Evolutionary conservation across 306 rosid species (phyloP).

Genomic region (Cucumis cinereus): DNA sequence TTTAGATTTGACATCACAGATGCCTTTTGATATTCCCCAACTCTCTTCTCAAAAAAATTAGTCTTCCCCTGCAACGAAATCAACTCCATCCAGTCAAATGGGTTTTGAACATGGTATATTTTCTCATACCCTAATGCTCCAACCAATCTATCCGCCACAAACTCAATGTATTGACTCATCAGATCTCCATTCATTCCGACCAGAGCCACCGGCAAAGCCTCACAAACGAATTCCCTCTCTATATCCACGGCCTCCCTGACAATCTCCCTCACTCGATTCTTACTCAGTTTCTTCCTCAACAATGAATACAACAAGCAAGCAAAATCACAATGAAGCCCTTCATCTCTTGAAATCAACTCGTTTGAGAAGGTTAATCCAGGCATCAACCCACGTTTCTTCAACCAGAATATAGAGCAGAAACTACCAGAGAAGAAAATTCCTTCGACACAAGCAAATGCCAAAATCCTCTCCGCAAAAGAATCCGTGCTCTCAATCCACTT

Average conservation of each 20-base stretch:
- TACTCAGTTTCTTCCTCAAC: slow-evolving; percentile 28
- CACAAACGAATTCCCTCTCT: slow-evolving; percentile 74
- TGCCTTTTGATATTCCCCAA: slow-evolving; percentile 80
- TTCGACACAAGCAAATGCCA: slow-evolving; percentile 79
- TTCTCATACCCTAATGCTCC: slow-evolving; percentile 48
- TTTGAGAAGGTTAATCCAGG: slow-evolving; percentile 73
- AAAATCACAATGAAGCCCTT: slow-evolving; percentile 72
- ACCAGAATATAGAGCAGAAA: slow-evolving; percentile 80
- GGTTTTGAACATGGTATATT: slow-evolving; percentile 49
- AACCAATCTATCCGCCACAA: slow-evolving; percentile 67
- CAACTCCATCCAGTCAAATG: slow-evolving; percentile 94
- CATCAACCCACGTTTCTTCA: slow-evolving; percentile 80
- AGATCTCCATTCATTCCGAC: slow-evolving; percentile 72
- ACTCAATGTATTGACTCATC: slow-evolving; percentile 74
- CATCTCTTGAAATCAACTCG: slow-evolving; percentile 78
- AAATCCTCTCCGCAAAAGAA: slow-evolving; percentile 36
- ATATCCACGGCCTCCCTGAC: slow-evolving; percentile 53
- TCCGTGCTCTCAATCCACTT: slow-evolving; percentile 40
- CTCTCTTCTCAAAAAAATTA: slow-evolving; percentile 78
- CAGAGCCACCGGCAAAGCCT: slow-evolving; percentile 68
- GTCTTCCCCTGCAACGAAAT: slow-evolving; percentile 88
- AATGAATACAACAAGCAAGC: slow-evolving; percentile 58
- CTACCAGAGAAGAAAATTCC: slow-evolving; percentile 87
- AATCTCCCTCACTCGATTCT: slow-evolving; percentile 47
- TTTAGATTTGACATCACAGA: slow-evolving; percentile 63